A percentile compares a stretch with the other conserved stretches of the same genome.
These are phyloP conservation scores for Colletotrichum siamense DNA, from an alignment of 2,329 filamentous ascomycete species.

Conservation along the genomic window DNA sequence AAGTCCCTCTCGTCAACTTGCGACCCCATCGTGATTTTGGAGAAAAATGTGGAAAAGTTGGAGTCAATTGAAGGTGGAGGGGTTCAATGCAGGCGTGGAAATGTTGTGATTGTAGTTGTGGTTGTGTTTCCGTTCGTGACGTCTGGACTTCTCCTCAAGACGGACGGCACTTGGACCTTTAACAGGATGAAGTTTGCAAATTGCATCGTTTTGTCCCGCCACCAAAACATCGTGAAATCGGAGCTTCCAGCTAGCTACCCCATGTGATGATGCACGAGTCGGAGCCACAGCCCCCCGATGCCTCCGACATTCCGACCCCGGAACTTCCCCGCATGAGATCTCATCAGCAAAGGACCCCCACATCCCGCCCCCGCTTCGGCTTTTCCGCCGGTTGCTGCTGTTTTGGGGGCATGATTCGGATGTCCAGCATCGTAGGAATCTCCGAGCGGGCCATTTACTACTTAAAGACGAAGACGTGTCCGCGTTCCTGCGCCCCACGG, in stretches of 20 bases:
- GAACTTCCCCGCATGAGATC: slow-evolving; percentile 1
- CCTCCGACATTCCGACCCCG: slow-evolving; percentile 4
- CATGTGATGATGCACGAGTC: not conserved
- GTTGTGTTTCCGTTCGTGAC: not conserved
- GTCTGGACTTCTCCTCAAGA: rapidly evolving
- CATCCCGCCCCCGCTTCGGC: not conserved
- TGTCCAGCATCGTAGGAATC: not conserved
- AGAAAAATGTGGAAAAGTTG: not conserved
- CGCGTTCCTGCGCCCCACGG: not conserved
- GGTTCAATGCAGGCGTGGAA: not conserved
- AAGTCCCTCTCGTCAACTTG: slow-evolving; percentile 8
- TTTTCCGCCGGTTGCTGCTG: not conserved
- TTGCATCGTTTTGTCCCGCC: not conserved
- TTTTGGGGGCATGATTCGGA: not conserved
- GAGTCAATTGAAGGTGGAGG: not conserved
- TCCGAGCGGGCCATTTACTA: not conserved
- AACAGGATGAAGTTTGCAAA: not conserved
- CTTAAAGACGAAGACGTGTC: not conserved
- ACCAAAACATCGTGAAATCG: not conserved
- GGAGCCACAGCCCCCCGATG: not conserved
- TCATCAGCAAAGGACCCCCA: not conserved
- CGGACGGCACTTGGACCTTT: not conserved
- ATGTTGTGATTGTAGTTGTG: not conserved
- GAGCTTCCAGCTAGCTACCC: not conserved
- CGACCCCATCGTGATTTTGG: not conserved